Evolutionary conservation across 2,329 filamentous ascomycete genomes (phyloP).

Genomic region (Penicillium sp.): DNA sequence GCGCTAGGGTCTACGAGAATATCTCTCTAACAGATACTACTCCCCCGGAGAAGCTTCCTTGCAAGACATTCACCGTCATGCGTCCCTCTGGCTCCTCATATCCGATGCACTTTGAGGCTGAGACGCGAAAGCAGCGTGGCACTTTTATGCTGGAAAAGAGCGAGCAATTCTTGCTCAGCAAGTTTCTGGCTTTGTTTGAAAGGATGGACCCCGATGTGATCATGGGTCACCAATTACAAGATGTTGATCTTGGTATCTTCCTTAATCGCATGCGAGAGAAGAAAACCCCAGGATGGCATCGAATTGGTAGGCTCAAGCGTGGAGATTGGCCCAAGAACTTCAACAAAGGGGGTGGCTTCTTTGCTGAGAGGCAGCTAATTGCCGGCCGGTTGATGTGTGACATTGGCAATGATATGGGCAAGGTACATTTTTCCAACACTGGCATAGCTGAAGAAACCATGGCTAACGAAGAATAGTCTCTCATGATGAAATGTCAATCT

Average conservation of each 20-base stretch:
- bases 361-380: conserved; percentile 85
- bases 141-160: conserved; percentile 77
- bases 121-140: conserved; percentile 71
- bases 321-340: conserved; percentile 83
- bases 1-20: conserved; percentile 88
- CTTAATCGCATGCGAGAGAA: conserved; percentile 82
- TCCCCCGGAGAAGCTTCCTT: conserved; percentile 81
- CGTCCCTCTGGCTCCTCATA: conserved; percentile 73
- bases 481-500: conserved; percentile 95
- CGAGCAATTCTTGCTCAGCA: conserved; percentile 79
- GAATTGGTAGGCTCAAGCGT: conserved; percentile 81
- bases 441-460: conserved; percentile 25
- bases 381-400: conserved; percentile 89
- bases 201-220: conserved; percentile 89
- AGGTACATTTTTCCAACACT: conserved; percentile 44
- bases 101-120: conserved; percentile 79
- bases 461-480: conserved; percentile 52
- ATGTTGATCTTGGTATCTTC: conserved; percentile 90
- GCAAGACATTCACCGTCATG: conserved; percentile 86
- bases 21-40: conserved; percentile 83
- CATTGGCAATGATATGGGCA: conserved; percentile 92
- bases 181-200: conserved; percentile 86
- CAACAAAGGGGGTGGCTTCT: conserved; percentile 82
- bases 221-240: conserved; percentile 92
- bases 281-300: conserved; percentile 91